Percentiles rank a stretch among this genome's conserved stretches.
Evolutionary conservation across 176 grass and related monocot species (phyloP).

Genomic region (Oryza glaberrima): DNA sequence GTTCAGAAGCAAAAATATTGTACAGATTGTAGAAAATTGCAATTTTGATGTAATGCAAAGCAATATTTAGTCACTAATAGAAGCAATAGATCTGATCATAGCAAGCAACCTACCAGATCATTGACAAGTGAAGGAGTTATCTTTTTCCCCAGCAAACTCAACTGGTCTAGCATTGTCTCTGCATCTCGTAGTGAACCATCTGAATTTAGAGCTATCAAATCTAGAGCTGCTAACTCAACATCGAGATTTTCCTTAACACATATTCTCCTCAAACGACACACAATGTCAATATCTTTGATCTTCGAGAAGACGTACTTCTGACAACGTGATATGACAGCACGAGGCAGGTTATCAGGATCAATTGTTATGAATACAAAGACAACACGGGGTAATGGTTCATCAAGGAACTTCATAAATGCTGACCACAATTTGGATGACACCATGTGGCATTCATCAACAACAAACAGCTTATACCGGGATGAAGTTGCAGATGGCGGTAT

Average conservation of each 20-base stretch:
- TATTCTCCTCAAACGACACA: constrained; percentile 59
- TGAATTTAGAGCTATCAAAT: constrained; percentile 73
- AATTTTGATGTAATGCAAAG: constrained; percentile 12
- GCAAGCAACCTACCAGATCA: constrained; percentile 54
- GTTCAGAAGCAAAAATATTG: neutral
- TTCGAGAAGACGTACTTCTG: constrained; percentile 66
- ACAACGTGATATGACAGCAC: constrained; percentile 60
- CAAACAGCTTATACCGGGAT: constrained; percentile 60
- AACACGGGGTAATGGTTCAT: constrained; percentile 50
- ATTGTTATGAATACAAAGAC: constrained; percentile 70
- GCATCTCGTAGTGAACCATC: constrained; percentile 70
- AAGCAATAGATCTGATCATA: neutral
- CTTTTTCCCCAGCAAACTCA: constrained; percentile 65
- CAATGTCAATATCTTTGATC: constrained; percentile 68
- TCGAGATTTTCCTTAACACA: constrained; percentile 64
- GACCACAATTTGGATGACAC: constrained; percentile 63
- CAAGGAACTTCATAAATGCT: constrained; percentile 73
- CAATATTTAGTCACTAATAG: neutral
- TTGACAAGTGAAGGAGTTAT: constrained; percentile 71
- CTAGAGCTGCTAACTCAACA: constrained; percentile 68
- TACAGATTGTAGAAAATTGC: neutral
- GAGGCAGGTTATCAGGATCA: constrained; percentile 59
- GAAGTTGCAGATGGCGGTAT: constrained; percentile 42
- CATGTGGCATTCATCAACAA: constrained; percentile 69
- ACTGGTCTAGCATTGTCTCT: constrained; percentile 72